These are phyloP conservation scores for Tricholomella constricta DNA, from an alignment of 768 basidiomycete species.

Conservation along the genomic window DNA sequence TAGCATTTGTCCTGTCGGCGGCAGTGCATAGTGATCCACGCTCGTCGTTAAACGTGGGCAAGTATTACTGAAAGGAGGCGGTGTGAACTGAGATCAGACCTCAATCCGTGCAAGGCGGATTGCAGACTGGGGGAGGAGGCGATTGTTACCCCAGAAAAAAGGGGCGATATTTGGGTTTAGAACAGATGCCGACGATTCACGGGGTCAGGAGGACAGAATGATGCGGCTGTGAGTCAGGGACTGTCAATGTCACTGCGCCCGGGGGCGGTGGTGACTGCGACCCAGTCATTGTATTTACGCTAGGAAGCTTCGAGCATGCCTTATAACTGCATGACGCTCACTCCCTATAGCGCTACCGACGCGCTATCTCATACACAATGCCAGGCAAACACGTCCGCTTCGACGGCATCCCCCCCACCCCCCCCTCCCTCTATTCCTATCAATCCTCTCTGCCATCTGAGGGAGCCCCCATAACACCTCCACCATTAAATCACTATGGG, in stretches of 20 bases:
- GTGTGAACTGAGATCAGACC: slow-evolving; percentile 5
- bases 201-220: slow-evolving; percentile 9
- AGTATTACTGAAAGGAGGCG: too few relatives aligned
- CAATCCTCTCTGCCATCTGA: slow-evolving; percentile 19
- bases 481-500: slow-evolving; percentile 13
- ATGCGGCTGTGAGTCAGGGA: slow-evolving; percentile 16
- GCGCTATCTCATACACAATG: too few relatives aligned
- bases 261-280: slow-evolving; percentile 17
- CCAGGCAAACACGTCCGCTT: slow-evolving; percentile 32
- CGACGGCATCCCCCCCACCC: slow-evolving; percentile 19
- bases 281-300: slow-evolving; percentile 8
- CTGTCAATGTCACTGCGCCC: slow-evolving; percentile 12
- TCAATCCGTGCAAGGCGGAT: slow-evolving; percentile 4
- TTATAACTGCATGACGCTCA: slow-evolving; percentile 8
- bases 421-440: slow-evolving; percentile 13
- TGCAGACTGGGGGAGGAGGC: neutral
- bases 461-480: slow-evolving; percentile 17
- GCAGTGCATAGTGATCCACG: neutral
- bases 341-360: neutral
- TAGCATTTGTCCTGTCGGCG: neutral
- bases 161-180: neutral
- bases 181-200: too few relatives aligned
- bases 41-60: slow-evolving; percentile 1
- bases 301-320: too few relatives aligned
- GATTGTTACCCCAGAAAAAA: neutral